phyloP scores from a whole-genome alignment of 1,284 basidiomycete species.

The Apiotrichum mycotoxinovorans region DNA sequence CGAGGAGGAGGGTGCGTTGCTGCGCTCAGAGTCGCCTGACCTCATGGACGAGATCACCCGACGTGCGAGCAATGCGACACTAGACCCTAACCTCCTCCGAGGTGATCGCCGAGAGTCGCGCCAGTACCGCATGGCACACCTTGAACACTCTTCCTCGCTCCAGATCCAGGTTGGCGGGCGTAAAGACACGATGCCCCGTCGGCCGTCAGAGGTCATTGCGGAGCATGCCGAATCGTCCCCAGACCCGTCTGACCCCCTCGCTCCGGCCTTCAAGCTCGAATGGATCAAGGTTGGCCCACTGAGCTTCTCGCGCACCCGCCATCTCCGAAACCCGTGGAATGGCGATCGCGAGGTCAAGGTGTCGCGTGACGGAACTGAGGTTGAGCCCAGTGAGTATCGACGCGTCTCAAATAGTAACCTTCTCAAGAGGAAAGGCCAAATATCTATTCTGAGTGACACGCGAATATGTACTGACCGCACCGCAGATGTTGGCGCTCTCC shows the following conservation, averaged over 20 bases:
- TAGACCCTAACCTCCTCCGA: constrained; percentile 35
- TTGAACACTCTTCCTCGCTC: constrained; percentile 14
- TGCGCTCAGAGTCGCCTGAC: constrained; percentile 22
- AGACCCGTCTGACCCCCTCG: constrained; percentile 50
- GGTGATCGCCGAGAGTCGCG: constrained; percentile 13
- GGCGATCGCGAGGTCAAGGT: constrained; percentile 86
- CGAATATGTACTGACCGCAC: neutral
- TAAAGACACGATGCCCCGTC: constrained; percentile 5
- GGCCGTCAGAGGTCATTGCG: constrained; percentile 4
- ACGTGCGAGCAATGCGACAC: constrained; percentile 22
- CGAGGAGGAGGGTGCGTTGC: neutral
- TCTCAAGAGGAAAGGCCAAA: too few species aligned
- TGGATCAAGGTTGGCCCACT: constrained; percentile 74
- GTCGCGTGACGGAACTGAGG: constrained; percentile 85
- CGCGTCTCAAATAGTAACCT: too few species aligned
- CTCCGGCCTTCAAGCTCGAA: constrained; percentile 74
- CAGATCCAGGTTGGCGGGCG: constrained; percentile 11
- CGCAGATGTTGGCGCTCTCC: constrained; percentile 60
- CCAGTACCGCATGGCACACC: neutral
- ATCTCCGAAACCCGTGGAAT: constrained; percentile 89
- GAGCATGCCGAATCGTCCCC: neutral
- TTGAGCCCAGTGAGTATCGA: constrained; percentile 62
- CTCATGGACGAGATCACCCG: constrained; percentile 16
- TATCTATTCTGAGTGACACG: neutral
- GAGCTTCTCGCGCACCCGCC: constrained; percentile 72